phyloP scores from a whole-genome alignment of 2,329 filamentous ascomycete genomes.

The Aaosphaeria arxii region DNA sequence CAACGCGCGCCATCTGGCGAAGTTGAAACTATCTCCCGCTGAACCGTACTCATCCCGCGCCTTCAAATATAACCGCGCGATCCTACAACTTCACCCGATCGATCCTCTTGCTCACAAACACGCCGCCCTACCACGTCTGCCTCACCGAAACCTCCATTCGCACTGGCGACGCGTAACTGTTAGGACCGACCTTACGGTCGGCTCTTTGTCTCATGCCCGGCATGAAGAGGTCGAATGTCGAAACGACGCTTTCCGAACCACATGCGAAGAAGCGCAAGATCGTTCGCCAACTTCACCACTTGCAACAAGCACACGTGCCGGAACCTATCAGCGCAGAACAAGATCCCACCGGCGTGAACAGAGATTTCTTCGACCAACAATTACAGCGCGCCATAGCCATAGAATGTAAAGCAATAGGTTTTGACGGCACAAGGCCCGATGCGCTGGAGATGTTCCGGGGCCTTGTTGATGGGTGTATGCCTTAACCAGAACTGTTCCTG shows the following conservation, averaged over 20 bases:
- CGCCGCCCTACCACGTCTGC: too few relatives aligned
- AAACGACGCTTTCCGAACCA: constrained; percentile 18
- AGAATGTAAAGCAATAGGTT: constrained; percentile 51
- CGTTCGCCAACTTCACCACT: constrained; percentile 30
- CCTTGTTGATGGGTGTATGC: constrained; percentile 58
- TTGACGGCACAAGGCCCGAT: constrained; percentile 52
- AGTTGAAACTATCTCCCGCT: too few relatives aligned
- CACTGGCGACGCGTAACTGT: too few relatives aligned
- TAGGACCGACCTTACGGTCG: too few relatives aligned
- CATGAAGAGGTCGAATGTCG: constrained; percentile 32
- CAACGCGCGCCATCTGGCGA: too few relatives aligned
- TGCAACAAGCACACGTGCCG: constrained; percentile 30
- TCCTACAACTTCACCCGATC: too few relatives aligned
- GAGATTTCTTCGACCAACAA: constrained; percentile 52
- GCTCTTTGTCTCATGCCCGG: constrained; percentile 15
- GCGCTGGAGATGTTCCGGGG: constrained; percentile 57
- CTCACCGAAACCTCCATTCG: too few relatives aligned
- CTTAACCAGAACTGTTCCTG: constrained; percentile 6
- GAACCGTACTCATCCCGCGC: too few relatives aligned
- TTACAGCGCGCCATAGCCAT: constrained; percentile 55
- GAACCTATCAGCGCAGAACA: constrained; percentile 35
- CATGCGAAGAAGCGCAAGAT: constrained; percentile 34
- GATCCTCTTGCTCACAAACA: too few relatives aligned
- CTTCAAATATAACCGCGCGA: too few relatives aligned
- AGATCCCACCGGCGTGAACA: constrained; percentile 40